Conservation (phyloP, 176 grass and related monocot species). For the Zizania latifolia region DNA sequence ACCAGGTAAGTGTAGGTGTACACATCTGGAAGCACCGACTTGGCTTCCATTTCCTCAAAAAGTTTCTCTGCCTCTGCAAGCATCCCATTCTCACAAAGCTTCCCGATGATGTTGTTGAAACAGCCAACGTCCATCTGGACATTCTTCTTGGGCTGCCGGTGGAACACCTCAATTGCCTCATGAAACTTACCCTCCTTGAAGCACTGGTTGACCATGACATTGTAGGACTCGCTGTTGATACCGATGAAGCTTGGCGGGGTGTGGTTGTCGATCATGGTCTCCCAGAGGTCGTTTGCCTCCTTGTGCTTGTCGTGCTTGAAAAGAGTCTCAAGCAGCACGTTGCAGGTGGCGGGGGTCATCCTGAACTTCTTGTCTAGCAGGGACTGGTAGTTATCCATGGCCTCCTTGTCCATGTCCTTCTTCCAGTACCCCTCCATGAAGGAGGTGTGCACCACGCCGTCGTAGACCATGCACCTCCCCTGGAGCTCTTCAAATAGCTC, state of each 20-base stretch:
- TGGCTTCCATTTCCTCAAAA: slow-evolving; percentile 49
- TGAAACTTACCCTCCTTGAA: slow-evolving; percentile 47
- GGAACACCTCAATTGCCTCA: slow-evolving; percentile 41
- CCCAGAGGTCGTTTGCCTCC: slow-evolving; percentile 42
- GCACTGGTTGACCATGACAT: slow-evolving; percentile 52
- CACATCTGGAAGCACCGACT: slow-evolving; percentile 43
- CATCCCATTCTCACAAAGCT: slow-evolving; percentile 42
- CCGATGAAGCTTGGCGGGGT: slow-evolving; percentile 37
- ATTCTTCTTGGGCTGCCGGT: slow-evolving; percentile 29
- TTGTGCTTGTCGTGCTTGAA: slow-evolving; percentile 38
- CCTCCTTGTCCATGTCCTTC: slow-evolving; percentile 43
- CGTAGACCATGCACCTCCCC: slow-evolving; percentile 45
- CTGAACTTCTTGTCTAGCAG: slow-evolving; percentile 32
- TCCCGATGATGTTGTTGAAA: slow-evolving; percentile 56
- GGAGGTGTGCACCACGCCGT: slow-evolving; percentile 36
- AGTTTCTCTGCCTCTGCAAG: slow-evolving; percentile 48
- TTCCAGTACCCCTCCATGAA: slow-evolving; percentile 56
- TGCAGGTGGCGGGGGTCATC: slow-evolving; percentile 44
- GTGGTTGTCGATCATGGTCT: slow-evolving; percentile 48
- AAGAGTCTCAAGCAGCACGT: slow-evolving; percentile 39
- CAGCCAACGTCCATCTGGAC: slow-evolving; percentile 49
- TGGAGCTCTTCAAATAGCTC: slow-evolving; percentile 48
- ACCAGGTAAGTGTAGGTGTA: slow-evolving; percentile 43
- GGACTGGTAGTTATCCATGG: slow-evolving; percentile 53
- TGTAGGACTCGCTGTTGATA: slow-evolving; percentile 49